Base-by-base conservation (phyloP, 768 basidiomycete genomes). In the Pleurotus sapidus region DNA sequence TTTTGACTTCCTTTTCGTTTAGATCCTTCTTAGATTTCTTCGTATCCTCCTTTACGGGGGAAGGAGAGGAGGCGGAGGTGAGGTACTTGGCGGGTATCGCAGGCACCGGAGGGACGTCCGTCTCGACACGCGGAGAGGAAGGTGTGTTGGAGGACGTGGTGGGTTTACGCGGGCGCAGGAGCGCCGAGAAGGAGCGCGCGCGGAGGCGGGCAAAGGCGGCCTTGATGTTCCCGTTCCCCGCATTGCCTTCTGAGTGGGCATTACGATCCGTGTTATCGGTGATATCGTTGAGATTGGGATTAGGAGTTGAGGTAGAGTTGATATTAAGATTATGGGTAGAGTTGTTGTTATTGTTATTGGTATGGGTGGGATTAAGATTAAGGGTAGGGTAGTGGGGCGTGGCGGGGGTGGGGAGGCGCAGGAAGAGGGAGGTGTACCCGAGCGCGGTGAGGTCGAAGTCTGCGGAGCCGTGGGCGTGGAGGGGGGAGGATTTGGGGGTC, bases 361-460 rank as follows among this genome's bases (percentile, higher is more conserved):
- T 61, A 40, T 62, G 60, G 23, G 49, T 63, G 59, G 1, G 71
- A 67, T 58, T 76, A 79, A 62, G 58, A 49, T 49, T 60, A 49
- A 46, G 48, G 60, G 43, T 49, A 58, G 58, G 58, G 63, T 65
- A 12, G 71, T 68, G 20, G 15, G 78, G 75, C 1, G 77, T 77
- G 11, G 71, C 68, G 1, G 83, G 81, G 0, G 84, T 80, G 2
- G 82, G 80, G 59, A 87, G 68, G 45, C 81, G 80, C 14, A 89
- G 72, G 66, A 90, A 86, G 42, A 87, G 75, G 30, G 82, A 83
- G 12, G 85, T 82, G 69, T 90, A 89, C 1, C 87, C 87, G 14
- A 86, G 74, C 5, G 78, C 62, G 5, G 82, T 81, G 34, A 89
- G 78, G 66, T 88, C 82, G 51, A 38, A 54, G 14, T 81, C 66